Percentiles rank a stretch among this genome's conserved stretches.
Evolutionary conservation across 352 stramenopile species (phyloP).

Genomic region (Pythium grandisporangium): DNA sequence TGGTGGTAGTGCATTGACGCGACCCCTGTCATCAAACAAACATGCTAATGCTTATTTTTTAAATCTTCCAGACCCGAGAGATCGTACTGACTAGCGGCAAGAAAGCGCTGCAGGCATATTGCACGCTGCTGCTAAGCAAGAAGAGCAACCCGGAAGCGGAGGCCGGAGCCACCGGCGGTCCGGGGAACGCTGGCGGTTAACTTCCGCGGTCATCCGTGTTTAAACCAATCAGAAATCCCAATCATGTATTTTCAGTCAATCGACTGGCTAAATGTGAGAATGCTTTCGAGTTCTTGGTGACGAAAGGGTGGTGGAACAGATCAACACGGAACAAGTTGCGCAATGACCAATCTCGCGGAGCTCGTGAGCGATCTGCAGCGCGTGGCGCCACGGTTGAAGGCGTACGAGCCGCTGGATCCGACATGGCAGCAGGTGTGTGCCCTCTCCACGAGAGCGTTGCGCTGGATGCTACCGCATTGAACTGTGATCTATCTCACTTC

Average conservation of each 20-base stretch:
- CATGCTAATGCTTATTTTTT: neutral
- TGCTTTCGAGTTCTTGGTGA: too few relatives aligned
- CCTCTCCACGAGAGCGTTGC: neutral
- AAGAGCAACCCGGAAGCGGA: conserved; percentile 27
- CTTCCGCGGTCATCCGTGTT: too few relatives aligned
- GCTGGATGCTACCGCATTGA: neutral
- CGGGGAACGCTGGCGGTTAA: too few relatives aligned
- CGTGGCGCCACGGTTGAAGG: conserved; percentile 41
- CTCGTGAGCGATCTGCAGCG: conserved; percentile 41
- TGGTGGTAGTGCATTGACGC: too few relatives aligned
- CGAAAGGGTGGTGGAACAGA: too few relatives aligned
- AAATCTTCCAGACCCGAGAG: conserved; percentile 34
- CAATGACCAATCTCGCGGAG: conserved; percentile 22
- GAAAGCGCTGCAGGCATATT: conserved; percentile 64
- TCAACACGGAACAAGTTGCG: conserved; percentile 7
- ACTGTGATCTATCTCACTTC: neutral
- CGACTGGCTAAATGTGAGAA: too few relatives aligned
- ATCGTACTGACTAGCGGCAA: conserved; percentile 66
- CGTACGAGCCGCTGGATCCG: conserved; percentile 39
- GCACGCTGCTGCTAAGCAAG: conserved; percentile 47
- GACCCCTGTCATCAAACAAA: too few relatives aligned
- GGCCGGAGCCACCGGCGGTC: conserved; percentile 10
- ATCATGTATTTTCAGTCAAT: too few relatives aligned
- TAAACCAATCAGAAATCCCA: too few relatives aligned
- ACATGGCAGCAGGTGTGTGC: conserved; percentile 44